phyloP scores from a whole-genome alignment of 768 basidiomycete species.

The Baorangia bicolor region DNA sequence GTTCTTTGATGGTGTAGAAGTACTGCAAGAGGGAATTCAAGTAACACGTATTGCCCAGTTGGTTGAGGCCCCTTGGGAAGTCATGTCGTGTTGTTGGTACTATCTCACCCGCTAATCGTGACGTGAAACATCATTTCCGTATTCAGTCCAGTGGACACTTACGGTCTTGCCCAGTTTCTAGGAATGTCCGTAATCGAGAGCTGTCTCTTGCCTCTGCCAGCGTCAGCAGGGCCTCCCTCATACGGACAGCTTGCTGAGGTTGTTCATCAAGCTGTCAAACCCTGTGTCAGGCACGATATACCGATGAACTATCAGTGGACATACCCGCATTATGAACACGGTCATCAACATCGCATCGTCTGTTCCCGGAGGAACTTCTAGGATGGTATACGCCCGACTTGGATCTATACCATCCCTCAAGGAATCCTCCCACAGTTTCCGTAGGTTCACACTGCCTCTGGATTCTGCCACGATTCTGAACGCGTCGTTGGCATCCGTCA shows the following conservation, averaged over 20 bases:
- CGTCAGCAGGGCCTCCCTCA: constrained; percentile 68
- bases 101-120: constrained; percentile 61
- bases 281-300: constrained; percentile 7
- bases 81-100: constrained; percentile 53
- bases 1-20: constrained; percentile 93
- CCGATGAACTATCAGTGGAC: constrained; percentile 17
- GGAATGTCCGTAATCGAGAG: constrained; percentile 61
- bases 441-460: constrained; percentile 50
- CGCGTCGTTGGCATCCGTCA: constrained; percentile 62
- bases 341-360: constrained; percentile 79
- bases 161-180: constrained; percentile 74
- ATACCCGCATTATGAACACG: constrained; percentile 68
- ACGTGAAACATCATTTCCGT: constrained; percentile 2
- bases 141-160: constrained; percentile 34
- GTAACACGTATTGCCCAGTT: constrained; percentile 88
- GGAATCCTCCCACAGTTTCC: constrained; percentile 51
- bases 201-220: constrained; percentile 79
- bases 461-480: constrained; percentile 67
- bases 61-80: constrained; percentile 82
- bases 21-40: constrained; percentile 80
- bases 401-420: constrained; percentile 63
- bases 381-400: constrained; percentile 65
- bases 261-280: constrained; percentile 63
- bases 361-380: constrained; percentile 68
- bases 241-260: constrained; percentile 62